These are phyloP conservation scores for Microdochium bolleyi DNA, from an alignment of 2,329 filamentous ascomycete genomes.

Conservation along the genomic window DNA sequence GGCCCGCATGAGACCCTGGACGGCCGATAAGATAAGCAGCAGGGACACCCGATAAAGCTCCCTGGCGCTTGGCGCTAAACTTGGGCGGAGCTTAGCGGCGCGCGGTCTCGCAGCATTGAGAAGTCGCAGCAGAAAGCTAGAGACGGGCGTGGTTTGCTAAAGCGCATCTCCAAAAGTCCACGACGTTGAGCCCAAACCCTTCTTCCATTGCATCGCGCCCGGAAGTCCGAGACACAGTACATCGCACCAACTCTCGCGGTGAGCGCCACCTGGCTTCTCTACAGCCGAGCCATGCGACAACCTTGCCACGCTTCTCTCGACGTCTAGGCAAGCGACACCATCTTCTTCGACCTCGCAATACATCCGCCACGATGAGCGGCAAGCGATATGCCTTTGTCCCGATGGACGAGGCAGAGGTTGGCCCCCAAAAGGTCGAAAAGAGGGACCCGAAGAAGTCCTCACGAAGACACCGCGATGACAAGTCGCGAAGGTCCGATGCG, in stretches of 20 bases:
- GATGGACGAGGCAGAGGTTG: slow-evolving; percentile 58
- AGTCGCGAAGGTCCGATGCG: slow-evolving; percentile 19
- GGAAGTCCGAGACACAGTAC: no score
- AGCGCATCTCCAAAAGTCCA: no score
- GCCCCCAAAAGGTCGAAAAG: slow-evolving; percentile 40
- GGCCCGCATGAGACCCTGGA: not conserved
- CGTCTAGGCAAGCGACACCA: not conserved
- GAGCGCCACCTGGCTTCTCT: no score
- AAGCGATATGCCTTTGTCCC: slow-evolving; percentile 61
- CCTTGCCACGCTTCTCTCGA: no score
- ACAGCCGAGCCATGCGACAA: no score
- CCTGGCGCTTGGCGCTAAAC: not conserved
- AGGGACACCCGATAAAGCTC: not conserved
- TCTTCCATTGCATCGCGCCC: no score
- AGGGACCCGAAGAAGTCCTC: slow-evolving; percentile 30
- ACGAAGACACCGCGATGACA: slow-evolving; percentile 21
- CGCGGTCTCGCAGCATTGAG: no score
- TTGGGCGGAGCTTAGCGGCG: not conserved
- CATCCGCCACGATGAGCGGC: slow-evolving; percentile 29
- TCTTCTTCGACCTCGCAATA: not conserved
- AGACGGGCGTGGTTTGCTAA: no score
- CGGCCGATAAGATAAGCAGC: not conserved
- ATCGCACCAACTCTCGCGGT: no score
- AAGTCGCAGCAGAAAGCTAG: no score
- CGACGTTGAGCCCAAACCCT: no score